Evolutionary conservation across 352 stramenopile species (phyloP).

Genomic region (Elongisporangium prolatum): DNA sequence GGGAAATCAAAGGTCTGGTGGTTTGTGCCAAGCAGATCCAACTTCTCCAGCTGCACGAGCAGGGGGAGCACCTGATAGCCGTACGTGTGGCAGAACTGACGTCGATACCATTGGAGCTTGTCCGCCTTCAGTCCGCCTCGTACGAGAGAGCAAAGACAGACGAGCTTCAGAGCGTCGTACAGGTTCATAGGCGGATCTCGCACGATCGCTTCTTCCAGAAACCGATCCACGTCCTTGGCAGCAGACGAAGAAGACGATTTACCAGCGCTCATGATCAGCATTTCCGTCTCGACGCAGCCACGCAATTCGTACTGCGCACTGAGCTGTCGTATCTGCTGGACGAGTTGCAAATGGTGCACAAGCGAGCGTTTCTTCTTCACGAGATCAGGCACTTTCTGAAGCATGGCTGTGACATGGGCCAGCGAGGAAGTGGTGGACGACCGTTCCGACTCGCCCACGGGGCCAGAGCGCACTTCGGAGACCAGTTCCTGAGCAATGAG

Average conservation of each 20-base stretch:
- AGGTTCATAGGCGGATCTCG: constrained; percentile 61
- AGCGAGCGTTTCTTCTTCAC: constrained; percentile 72
- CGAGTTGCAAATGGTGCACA: constrained; percentile 58
- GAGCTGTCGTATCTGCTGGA: constrained; percentile 51
- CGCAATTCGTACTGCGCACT: constrained; percentile 56
- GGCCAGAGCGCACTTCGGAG: constrained; percentile 32
- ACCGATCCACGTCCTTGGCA: constrained; percentile 56
- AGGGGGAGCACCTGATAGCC: constrained; percentile 63
- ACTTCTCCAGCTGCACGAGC: constrained; percentile 67
- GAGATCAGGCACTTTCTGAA: constrained; percentile 63
- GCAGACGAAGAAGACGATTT: constrained; percentile 31
- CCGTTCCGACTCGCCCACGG: constrained; percentile 3
- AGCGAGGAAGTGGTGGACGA: constrained; percentile 9
- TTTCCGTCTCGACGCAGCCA: constrained; percentile 72
- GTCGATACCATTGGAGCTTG: constrained; percentile 54
- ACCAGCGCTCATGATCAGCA: constrained; percentile 68
- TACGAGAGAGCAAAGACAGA: constrained; percentile 74
- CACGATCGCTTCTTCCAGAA: constrained; percentile 67
- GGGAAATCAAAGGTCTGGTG: constrained; percentile 63
- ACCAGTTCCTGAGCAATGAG: constrained; percentile 53
- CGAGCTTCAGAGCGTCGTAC: constrained; percentile 70
- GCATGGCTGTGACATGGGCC: constrained; percentile 38
- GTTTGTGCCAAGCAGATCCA: constrained; percentile 53
- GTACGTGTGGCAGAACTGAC: constrained; percentile 82
- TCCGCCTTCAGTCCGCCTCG: constrained; percentile 56